Conservation (phyloP, 208 protist genomes). For the Leishmania tarentolae region DNA sequence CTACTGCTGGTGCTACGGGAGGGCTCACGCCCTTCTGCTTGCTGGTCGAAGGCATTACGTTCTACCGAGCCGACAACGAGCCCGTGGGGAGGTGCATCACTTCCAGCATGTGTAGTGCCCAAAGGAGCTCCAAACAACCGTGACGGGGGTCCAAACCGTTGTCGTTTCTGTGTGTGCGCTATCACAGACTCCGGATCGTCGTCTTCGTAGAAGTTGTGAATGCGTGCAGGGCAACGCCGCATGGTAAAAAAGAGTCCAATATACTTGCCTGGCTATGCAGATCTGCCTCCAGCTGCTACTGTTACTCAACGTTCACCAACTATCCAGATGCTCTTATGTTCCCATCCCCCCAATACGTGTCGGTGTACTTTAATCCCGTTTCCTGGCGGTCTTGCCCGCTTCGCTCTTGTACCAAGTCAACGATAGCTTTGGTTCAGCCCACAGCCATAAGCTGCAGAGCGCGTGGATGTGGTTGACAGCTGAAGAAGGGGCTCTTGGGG, state of each 20-base stretch:
- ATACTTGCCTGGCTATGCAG: neutral
- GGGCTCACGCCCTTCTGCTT: neutral
- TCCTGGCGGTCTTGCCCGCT: neutral
- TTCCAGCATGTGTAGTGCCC: neutral
- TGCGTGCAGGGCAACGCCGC: conserved; percentile 7
- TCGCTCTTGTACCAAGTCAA: neutral
- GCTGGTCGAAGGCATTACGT: neutral
- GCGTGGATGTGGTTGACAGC: neutral
- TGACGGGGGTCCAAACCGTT: neutral
- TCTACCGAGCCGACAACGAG: neutral
- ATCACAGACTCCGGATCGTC: conserved; percentile 1
- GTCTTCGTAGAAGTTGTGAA: conserved; percentile 29
- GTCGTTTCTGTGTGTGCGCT: neutral
- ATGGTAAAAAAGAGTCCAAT: neutral
- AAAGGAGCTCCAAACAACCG: neutral
- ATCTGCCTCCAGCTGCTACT: neutral
- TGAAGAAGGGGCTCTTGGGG: neutral
- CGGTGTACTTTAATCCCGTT: neutral
- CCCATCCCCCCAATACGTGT: neutral
- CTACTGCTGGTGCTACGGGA: conserved; percentile 3
- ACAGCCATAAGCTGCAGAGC: neutral
- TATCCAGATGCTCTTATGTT: neutral
- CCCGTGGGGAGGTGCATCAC: neutral
- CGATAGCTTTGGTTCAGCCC: neutral
- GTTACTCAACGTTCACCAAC: neutral